Evolutionary conservation across 192 early-diverging fungal species (phyloP), one percentile per base, ranked within the genome.

Genomic region (Radiomyces spectabilis): DNA sequence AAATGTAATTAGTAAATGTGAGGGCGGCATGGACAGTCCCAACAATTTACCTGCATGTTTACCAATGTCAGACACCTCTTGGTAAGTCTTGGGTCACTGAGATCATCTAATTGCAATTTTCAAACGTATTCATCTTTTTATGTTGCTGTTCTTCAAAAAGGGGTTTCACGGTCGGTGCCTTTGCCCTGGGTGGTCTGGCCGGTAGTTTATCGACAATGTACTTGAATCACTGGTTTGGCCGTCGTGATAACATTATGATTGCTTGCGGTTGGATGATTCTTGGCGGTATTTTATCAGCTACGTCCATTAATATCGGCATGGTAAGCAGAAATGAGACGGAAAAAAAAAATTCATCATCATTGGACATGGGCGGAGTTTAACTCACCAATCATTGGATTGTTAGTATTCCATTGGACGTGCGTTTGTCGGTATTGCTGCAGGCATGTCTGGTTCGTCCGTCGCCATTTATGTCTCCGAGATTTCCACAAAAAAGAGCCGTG

Each of bases 381-480:
- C 15, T 26, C 37, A 10, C 45, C 24, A 43, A 38, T 27, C 8
- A 19, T 25, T 5, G n/a, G n/a, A n/a, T n/a, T 21, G 27, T 8
- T 52, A 64, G 62, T 66, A 66, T 54, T 37, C 77, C 59, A 63
- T 85, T 61, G 92, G 88, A 5, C 85, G 92, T 46, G 65, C 89
- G 32, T 41, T 89, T 41, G 78, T 82, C 24, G 92, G 92, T 47
- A 65, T 91, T 58, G 87, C 77, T 6, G 79, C 85, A 12, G 92
- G 92, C 19, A 75, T 85, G 21, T 76, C 74, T 25, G 81, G 80
- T 48, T 71, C 72, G 27, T 68, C 77, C 77, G 2, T 78, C 80
- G 25, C 63, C 19, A 66, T 66, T 33, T 92, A 91, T 58, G 78
- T 94, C n/a, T 80, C 81, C 10, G 92, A 92, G 66, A 83, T 94